Conservation (phyloP, 805 yeast genomes). For the Torulaspora indica region DNA sequence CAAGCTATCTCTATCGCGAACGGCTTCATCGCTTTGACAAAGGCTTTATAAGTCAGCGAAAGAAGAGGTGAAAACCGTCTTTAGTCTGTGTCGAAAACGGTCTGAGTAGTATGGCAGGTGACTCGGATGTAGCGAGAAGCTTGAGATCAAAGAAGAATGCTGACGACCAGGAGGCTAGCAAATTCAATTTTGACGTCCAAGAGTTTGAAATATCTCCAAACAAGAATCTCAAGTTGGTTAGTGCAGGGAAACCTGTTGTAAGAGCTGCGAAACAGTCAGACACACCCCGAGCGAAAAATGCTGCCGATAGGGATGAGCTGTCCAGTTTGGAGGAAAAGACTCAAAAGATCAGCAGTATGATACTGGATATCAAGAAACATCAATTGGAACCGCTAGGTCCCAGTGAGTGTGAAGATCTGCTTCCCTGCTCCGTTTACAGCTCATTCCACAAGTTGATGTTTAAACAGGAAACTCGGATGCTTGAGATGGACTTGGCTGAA, state of each 20-base stretch:
- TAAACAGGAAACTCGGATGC: slow-evolving; percentile 59
- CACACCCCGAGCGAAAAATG: background rate
- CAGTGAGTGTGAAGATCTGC: slow-evolving; percentile 38
- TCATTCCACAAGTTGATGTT: slow-evolving; percentile 56
- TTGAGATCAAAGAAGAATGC: slow-evolving; percentile 16
- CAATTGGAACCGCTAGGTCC: slow-evolving; percentile 1
- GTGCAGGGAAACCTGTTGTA: slow-evolving; percentile 8
- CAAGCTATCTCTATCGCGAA: background rate
- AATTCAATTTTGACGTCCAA: slow-evolving; percentile 38
- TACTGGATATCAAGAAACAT: slow-evolving; percentile 16
- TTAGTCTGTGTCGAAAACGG: background rate
- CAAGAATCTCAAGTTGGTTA: slow-evolving; percentile 14
- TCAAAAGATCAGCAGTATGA: slow-evolving; percentile 22
- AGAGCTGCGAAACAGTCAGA: background rate
- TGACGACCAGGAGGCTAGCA: slow-evolving; percentile 19
- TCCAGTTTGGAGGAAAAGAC: slow-evolving; percentile 12
- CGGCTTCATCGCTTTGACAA: background rate
- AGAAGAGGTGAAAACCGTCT: background rate
- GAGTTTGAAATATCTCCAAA: slow-evolving; percentile 25
- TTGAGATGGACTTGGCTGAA: slow-evolving; percentile 45
- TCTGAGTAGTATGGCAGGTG: slow-evolving; percentile 10
- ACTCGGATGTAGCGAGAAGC: slow-evolving; percentile 12
- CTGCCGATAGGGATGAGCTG: background rate
- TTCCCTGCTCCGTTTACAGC: slow-evolving; percentile 43
- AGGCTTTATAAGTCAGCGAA: background rate